Evolutionary conservation across 1,139 yeast species (phyloP).

Genomic region (Pichia inconspicua): DNA sequence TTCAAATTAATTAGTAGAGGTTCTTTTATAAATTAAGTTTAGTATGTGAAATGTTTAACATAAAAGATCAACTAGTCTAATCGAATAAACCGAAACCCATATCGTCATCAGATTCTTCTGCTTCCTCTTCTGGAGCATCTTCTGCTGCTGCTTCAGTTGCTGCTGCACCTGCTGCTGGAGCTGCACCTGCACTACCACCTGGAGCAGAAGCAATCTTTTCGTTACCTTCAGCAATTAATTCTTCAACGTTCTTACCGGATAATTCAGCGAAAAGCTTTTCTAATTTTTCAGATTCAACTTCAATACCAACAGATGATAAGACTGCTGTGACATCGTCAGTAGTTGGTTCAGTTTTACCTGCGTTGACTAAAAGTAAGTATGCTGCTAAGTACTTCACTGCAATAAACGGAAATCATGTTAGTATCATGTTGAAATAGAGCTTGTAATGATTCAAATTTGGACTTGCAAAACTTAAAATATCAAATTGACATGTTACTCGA

Average conservation of each 20-base stretch:
- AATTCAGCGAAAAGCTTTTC: constrained; percentile 58
- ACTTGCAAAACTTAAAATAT: too few relatives aligned
- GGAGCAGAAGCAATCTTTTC: constrained; percentile 78
- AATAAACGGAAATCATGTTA: neutral
- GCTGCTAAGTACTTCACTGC: constrained; percentile 86
- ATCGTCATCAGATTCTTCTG: constrained; percentile 55
- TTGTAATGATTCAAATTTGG: neutral
- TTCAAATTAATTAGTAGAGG: neutral
- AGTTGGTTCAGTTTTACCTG: constrained; percentile 75
- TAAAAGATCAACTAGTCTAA: constrained; percentile 30
- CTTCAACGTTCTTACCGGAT: constrained; percentile 71
- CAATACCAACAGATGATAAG: constrained; percentile 70
- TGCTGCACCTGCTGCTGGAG: constrained; percentile 47
- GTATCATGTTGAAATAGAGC: neutral
- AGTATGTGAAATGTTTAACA: neutral
- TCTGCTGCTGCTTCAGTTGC: constrained; percentile 50
- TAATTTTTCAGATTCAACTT: constrained; percentile 69
- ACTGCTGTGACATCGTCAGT: constrained; percentile 65
- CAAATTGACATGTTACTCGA: too few relatives aligned
- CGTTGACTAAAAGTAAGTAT: constrained; percentile 78
- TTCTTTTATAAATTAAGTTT: constrained; percentile 1
- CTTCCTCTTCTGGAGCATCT: constrained; percentile 52
- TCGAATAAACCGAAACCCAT: constrained; percentile 91
- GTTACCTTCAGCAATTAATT: constrained; percentile 73
- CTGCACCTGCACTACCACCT: constrained; percentile 75